Base-by-base conservation (phyloP, 1,284 basidiomycete species). In the Hemileia vastatrix region DNA sequence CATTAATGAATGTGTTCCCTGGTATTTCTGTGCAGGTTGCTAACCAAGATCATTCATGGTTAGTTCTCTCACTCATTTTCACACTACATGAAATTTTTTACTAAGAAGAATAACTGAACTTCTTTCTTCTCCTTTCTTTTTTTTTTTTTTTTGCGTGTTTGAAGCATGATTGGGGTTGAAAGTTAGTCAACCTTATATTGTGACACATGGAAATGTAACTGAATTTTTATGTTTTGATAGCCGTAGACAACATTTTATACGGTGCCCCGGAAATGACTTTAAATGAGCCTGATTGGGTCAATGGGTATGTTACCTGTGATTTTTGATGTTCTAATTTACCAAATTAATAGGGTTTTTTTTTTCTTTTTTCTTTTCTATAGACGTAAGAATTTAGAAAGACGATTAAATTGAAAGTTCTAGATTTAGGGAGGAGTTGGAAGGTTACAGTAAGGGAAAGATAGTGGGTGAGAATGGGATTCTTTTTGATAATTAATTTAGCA, bases 241-340 rank as follows among this genome's bases (percentile, higher is more conserved):
- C 73, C 19, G 74, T 75, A 53, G 73, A 75, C 67, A 70, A 72
- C 50, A 74, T 74, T 8, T 64, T 76, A 9, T 71, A 72, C 33
- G 74, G 74, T 54, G 66, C 68, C 8, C 73, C 73, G 8, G 74
- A 76, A 64, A 64, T 75, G 45, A 76, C 74, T 27, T 66, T 76
- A 54, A 70, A 71, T 65, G 68, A 71, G 57, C 72, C 74, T 9
- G 73, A 76, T 63, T 76, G 69, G 68, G 73, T 73, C 59, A 74
- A 74, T 54, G 71, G 72, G 57, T 60, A 13, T 15, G 49, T 23
- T 13, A 6, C 24, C 27, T 2, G 5, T 21, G n/a, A n/a, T n/a
- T n/a, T n/a, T n/a, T n/a, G n/a, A n/a, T n/a, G n/a, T n/a, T n/a
- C n/a, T n/a, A n/a, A n/a, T n/a, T n/a, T n/a, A n/a, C n/a, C n/a